A percentile compares a stretch with the other conserved stretches of the same genome.
These are phyloP conservation scores for Russula vinacea DNA, from an alignment of 768 basidiomycete genomes.

Conservation along the genomic window DNA sequence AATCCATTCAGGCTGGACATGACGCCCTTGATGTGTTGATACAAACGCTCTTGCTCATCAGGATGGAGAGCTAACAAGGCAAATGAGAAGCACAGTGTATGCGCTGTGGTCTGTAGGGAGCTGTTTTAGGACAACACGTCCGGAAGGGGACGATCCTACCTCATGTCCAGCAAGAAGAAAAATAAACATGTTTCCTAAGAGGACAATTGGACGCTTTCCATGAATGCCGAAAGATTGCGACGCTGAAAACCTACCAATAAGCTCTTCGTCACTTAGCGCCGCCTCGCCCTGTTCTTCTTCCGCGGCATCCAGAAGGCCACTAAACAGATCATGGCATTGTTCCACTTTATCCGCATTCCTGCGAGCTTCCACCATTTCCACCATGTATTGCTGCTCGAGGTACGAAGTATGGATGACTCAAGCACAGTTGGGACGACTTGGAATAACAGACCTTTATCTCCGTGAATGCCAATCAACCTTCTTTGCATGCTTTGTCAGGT, in stretches of 20 bases:
- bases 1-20: slow-evolving; percentile 32
- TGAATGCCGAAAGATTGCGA: too few species aligned
- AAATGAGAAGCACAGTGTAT: slow-evolving; percentile 41
- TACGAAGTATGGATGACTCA: neutral
- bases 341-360: slow-evolving; percentile 26
- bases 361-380: slow-evolving; percentile 33
- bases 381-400: slow-evolving; percentile 31
- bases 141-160: slow-evolving; percentile 18
- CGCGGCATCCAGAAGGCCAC: slow-evolving; percentile 31
- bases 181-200: slow-evolving; percentile 34
- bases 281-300: slow-evolving; percentile 23
- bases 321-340: slow-evolving; percentile 34
- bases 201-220: neutral
- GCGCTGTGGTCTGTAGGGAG: slow-evolving; percentile 37
- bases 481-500: slow-evolving; percentile 38
- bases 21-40: slow-evolving; percentile 38
- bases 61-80: slow-evolving; percentile 43
- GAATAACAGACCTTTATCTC: slow-evolving; percentile 42
- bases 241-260: slow-evolving; percentile 19
- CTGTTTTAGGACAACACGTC: neutral
- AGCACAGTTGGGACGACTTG: neutral
- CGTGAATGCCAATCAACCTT: slow-evolving; percentile 40
- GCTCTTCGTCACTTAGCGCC: slow-evolving; percentile 31
- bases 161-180: slow-evolving; percentile 39
- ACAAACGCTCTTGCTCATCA: slow-evolving; percentile 43